A percentile compares a stretch with the other conserved stretches of the same genome.
Conservation (phyloP, 2,329 filamentous ascomycete genomes). For the Byssochlamys sp. region DNA sequence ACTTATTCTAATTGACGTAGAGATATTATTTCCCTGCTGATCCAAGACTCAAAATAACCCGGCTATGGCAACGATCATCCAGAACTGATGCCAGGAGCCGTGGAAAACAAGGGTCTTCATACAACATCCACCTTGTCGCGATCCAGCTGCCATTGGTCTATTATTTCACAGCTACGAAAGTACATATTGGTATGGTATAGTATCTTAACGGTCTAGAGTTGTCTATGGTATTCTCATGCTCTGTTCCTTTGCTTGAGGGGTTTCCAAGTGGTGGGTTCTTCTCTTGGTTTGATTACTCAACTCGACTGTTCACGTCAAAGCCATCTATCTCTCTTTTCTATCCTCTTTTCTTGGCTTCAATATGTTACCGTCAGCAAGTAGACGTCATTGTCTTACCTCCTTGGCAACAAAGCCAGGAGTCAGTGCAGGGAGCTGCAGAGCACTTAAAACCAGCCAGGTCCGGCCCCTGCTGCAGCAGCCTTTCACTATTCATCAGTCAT, state of each 20-base stretch:
- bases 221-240: not conserved
- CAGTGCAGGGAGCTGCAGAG: slow-evolving; percentile 5
- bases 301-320: not conserved
- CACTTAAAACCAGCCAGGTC: not conserved
- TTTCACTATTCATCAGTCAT: not conserved
- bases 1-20: not conserved
- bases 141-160: not conserved
- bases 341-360: not conserved
- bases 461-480: not conserved
- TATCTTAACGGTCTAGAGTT: not conserved
- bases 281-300: not conserved
- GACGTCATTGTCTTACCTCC: not conserved
- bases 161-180: not conserved
- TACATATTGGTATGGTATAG: not conserved
- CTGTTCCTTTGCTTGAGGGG: not conserved
- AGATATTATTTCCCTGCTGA: not conserved
- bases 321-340: too few relatives aligned
- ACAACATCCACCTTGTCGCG: not conserved
- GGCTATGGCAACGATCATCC: not conserved
- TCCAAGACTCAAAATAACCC: not conserved
- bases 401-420: not conserved
- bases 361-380: not conserved
- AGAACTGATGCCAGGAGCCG: not conserved
- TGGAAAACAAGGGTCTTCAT: not conserved
- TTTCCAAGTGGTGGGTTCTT: not conserved